Conservation (phyloP, 768 basidiomycete genomes). For the Austroboletus festivus region DNA sequence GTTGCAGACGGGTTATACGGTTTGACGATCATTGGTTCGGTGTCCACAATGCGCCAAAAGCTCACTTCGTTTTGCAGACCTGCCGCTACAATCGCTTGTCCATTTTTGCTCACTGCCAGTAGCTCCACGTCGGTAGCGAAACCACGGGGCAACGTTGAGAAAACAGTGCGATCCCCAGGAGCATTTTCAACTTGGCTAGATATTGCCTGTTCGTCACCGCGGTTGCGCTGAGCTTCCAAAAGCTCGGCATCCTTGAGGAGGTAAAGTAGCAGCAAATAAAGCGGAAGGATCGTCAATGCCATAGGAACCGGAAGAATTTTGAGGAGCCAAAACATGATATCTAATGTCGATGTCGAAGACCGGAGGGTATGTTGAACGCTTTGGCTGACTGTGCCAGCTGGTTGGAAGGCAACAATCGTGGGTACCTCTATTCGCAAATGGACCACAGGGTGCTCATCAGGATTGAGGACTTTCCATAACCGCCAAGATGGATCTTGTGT, state of each 20-base stretch:
- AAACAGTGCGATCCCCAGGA: conserved; percentile 47
- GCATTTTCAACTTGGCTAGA: conserved; percentile 24
- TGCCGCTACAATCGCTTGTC: conserved; percentile 63
- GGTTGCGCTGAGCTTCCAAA: conserved; percentile 78
- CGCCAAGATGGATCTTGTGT: conserved; percentile 53
- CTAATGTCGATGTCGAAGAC: conserved; percentile 47
- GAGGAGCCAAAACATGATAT: conserved; percentile 66
- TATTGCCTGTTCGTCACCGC: conserved; percentile 42
- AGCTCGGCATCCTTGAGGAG: conserved; percentile 90
- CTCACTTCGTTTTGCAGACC: conserved; percentile 76
- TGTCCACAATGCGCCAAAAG: conserved; percentile 56
- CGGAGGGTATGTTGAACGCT: conserved; percentile 36
- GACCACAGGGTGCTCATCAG: conserved; percentile 57
- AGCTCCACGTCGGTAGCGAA: conserved; percentile 83
- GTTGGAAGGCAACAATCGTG: conserved; percentile 64
- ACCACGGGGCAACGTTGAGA: conserved; percentile 74
- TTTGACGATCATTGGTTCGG: conserved; percentile 44
- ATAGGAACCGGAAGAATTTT: conserved; percentile 88
- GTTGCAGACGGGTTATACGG: conserved; percentile 41
- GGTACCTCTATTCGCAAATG: conserved; percentile 83
- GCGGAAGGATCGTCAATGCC: conserved; percentile 62
- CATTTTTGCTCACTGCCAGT: conserved; percentile 66
- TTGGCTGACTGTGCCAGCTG: conserved; percentile 32
- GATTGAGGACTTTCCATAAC: conserved; percentile 79
- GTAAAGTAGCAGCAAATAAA: conserved; percentile 80